These are phyloP conservation scores for Blastomyces emzantsi DNA, from an alignment of 2,329 filamentous ascomycete genomes.

Conservation along the genomic window DNA sequence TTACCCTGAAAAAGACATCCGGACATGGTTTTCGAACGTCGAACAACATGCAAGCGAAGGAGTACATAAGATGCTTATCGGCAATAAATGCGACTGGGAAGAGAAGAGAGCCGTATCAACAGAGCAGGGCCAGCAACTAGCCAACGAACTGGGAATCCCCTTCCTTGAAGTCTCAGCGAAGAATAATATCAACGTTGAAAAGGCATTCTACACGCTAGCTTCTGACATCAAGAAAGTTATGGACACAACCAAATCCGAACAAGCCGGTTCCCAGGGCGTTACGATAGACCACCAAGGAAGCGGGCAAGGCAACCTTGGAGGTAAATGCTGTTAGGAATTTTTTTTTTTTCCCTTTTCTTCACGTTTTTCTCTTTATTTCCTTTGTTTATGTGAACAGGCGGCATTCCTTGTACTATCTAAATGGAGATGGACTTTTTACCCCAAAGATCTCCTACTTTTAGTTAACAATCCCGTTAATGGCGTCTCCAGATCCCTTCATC, in stretches of 20 bases:
- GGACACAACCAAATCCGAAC: slow-evolving; percentile 75
- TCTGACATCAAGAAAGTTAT: slow-evolving; percentile 99
- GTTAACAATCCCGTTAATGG: neutral
- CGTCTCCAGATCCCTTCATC: slow-evolving; percentile 6
- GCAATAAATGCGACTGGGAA: slow-evolving; percentile 99
- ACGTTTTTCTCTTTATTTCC: neutral
- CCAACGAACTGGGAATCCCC: slow-evolving; percentile 91
- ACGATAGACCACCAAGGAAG: slow-evolving; percentile 58
- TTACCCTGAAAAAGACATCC: slow-evolving; percentile 60
- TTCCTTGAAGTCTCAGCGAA: slow-evolving; percentile 99
- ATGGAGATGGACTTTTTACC: neutral
- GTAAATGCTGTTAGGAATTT: slow-evolving; percentile 66
- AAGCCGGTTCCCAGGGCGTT: slow-evolving; percentile 50
- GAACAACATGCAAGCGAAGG: slow-evolving; percentile 97
- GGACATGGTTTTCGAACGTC: slow-evolving; percentile 98
- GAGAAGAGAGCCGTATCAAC: slow-evolving; percentile 94
- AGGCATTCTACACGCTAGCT: slow-evolving; percentile 93
- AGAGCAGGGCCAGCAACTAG: slow-evolving; percentile 85
- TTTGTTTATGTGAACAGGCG: neutral
- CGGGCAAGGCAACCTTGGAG: slow-evolving; percentile 41
- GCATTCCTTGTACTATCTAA: neutral
- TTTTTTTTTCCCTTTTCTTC: neutral
- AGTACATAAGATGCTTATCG: slow-evolving; percentile 99
- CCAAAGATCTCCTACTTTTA: neutral
- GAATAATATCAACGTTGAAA: slow-evolving; percentile 99